Evolutionary conservation across 2,329 filamentous ascomycete species (phyloP).

Genomic region (Pyrenochaeta sp.): DNA sequence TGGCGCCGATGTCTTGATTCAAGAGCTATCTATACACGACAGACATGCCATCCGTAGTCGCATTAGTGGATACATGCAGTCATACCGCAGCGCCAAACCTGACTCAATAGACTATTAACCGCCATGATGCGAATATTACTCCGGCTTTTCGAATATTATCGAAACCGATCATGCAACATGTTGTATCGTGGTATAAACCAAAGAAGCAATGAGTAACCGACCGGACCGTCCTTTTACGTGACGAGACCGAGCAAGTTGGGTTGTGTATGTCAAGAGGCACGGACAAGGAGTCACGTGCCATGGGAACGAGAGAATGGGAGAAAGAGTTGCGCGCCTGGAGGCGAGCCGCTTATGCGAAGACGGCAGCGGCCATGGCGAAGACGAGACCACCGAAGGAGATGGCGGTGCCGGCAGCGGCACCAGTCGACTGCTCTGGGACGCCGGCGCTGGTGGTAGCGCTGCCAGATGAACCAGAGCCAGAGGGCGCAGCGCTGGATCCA

Average conservation of each 20-base stretch:
- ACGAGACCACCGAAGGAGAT: slow-evolving; percentile 41
- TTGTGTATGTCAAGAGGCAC: slow-evolving; percentile 10
- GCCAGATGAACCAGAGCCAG: slow-evolving; percentile 10
- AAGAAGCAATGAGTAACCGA: neutral
- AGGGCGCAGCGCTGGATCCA: neutral
- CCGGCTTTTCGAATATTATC: slow-evolving; percentile 11
- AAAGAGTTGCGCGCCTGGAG: neutral
- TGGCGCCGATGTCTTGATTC: slow-evolving; percentile 9
- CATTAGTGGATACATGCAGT: slow-evolving; percentile 25
- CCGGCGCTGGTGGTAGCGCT: slow-evolving; percentile 16
- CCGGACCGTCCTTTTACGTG: neutral
- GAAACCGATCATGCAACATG: slow-evolving; percentile 18
- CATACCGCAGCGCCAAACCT: slow-evolving; percentile 10
- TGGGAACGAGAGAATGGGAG: neutral
- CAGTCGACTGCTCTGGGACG: slow-evolving; percentile 22
- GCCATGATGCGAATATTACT: slow-evolving; percentile 16
- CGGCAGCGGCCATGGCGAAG: slow-evolving; percentile 37
- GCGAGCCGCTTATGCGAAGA: slow-evolving; percentile 38
- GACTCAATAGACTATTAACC: slow-evolving; percentile 15
- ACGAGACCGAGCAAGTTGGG: neutral
- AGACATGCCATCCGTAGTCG: slow-evolving; percentile 17
- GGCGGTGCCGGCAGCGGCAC: slow-evolving; percentile 37
- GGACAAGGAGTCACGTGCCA: neutral
- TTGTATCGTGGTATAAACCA: slow-evolving; percentile 14
- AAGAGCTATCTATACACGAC: slow-evolving; percentile 31